These are phyloP conservation scores for Tylopilus orsonianus DNA, from an alignment of 1,284 basidiomycete species.

Conservation along the genomic window DNA sequence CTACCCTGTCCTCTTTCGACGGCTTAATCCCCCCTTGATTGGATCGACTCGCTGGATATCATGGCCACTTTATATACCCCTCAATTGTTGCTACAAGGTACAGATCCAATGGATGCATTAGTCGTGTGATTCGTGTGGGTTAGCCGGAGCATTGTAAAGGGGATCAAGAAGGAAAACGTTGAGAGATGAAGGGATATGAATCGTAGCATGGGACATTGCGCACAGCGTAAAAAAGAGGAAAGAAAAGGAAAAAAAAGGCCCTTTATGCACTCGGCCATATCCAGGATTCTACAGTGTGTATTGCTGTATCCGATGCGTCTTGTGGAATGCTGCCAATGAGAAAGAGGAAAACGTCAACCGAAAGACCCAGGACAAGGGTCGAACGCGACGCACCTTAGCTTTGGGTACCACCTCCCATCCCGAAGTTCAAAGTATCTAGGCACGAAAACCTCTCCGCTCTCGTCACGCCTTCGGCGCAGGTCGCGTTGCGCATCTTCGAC, in stretches of 20 bases:
- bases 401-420: constrained; percentile 80
- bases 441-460: constrained; percentile 59
- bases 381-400: constrained; percentile 56
- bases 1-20: neutral
- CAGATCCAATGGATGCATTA: constrained; percentile 43
- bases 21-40: constrained; percentile 13
- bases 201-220: constrained; percentile 9
- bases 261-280: constrained; percentile 48
- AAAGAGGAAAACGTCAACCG: neutral
- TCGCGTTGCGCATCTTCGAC: constrained; percentile 95
- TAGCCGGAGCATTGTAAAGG: constrained; percentile 9
- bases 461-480: constrained; percentile 74
- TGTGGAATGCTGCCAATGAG: constrained; percentile 58
- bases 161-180: neutral
- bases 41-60: constrained; percentile 24
- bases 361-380: neutral
- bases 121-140: constrained; percentile 26
- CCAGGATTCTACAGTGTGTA: constrained; percentile 56
- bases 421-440: constrained; percentile 83
- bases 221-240: neutral
- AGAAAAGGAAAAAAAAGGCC: neutral
- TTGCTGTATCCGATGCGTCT: constrained; percentile 62
- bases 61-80: constrained; percentile 37
- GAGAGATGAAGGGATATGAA: constrained; percentile 18
- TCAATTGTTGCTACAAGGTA: constrained; percentile 45